Base-by-base conservation (phyloP, 176 grass and related monocot species). In the Lolium perenne region DNA sequence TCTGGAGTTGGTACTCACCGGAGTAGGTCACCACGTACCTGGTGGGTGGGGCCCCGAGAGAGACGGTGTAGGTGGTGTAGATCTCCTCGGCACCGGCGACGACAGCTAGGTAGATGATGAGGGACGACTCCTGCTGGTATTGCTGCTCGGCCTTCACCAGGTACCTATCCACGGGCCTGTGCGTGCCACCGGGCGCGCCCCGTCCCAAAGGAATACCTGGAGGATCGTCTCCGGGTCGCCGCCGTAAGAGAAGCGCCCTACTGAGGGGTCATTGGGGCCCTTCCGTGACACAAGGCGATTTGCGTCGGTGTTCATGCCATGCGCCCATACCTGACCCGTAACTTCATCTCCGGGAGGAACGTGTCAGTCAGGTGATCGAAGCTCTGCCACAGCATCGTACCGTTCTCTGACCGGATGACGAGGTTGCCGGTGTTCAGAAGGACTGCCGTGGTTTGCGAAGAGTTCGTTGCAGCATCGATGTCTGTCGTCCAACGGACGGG, bases 301-400 rank as follows among this genome's bases (percentile, higher is more conserved):
- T 14, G 32, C 32, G 32, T 2, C 15, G 7, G 26, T 2, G 51
- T 11, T 32, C 38, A 10, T 32, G 7, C 32, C 32, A n/a, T n/a
- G n/a, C n/a, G n/a, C n/a, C n/a, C n/a, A 26, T 82, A 56, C 3
- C 7, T 78, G 8, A 63, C 1, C 20, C 60, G 5, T 0, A 91
- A 1, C 23, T 78, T 86, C 83, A 82, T 82, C 13, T 61, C 71
- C 3, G 83, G 83, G 8, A 90, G 23, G 2, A 55, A 8, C 0
- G 93, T 95, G 78, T 95, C 86, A 0, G 88, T 95, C 0, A 88
- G 91, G 61, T 6, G 59, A 41, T 90, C 78, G 35, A 90, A 94
- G 81, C 93, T 94, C 41, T 92, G 85, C 93, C 93, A 94, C 32
- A 90, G 74, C 0, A 59, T 20, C 0, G 20, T 48, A 41, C 50